phyloP scores from a whole-genome alignment of 2,329 filamentous ascomycete genomes.

The Fusarium xyrophilum region DNA sequence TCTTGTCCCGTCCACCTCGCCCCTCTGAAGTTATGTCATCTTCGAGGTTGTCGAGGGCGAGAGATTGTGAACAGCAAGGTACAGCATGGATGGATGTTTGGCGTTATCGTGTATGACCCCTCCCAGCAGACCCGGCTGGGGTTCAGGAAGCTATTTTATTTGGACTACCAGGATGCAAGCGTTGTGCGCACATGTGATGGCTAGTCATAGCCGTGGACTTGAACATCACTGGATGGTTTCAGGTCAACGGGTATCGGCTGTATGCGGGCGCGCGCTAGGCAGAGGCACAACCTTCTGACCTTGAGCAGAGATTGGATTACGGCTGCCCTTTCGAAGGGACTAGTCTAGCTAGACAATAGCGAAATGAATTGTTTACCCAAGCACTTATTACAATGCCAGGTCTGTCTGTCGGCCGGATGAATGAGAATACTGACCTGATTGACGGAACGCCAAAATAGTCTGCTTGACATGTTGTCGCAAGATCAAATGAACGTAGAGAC shows the following conservation, averaged over 20 bases:
- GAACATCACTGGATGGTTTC: slow-evolving; percentile 9
- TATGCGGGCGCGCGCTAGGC: background rate
- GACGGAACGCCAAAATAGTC: background rate
- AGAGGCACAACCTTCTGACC: slow-evolving; percentile 32
- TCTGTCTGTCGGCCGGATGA: background rate
- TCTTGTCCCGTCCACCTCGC: slow-evolving; percentile 27
- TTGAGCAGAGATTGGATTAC: slow-evolving; percentile 11
- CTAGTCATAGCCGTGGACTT: background rate
- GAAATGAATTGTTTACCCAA: slow-evolving; percentile 7
- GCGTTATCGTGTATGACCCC: slow-evolving; percentile 42
- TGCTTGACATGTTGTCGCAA: background rate
- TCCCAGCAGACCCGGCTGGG: background rate
- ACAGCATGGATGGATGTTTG: slow-evolving; percentile 42
- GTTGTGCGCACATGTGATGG: background rate
- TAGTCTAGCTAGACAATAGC: background rate
- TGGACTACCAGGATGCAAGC: slow-evolving; percentile 13
- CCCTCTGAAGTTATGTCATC: slow-evolving; percentile 23
- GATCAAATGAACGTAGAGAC: slow-evolving; percentile 23
- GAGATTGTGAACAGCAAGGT: slow-evolving; percentile 30
- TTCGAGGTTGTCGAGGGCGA: slow-evolving; percentile 26
- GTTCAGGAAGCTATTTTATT: slow-evolving; percentile 17
- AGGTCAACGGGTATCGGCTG: background rate
- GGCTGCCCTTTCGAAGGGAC: background rate
- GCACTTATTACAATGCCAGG: background rate
- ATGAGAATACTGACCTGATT: background rate